These are phyloP conservation scores for Paramecium pentaurelia DNA, from an alignment of 73 alveolate species.

Conservation along the genomic window DNA sequence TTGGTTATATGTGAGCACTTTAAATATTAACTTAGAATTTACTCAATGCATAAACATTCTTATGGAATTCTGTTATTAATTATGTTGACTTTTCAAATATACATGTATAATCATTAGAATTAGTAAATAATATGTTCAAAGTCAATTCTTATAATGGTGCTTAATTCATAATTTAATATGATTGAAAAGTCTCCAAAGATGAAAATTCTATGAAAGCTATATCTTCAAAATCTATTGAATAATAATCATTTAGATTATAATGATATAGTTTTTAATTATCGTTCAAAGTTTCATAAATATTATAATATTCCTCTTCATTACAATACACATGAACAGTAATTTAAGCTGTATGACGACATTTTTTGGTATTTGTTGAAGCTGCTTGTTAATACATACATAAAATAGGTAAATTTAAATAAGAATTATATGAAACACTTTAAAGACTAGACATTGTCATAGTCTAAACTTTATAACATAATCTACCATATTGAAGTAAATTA, in stretches of 20 bases:
- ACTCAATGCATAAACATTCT: background rate
- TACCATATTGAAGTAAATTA: background rate
- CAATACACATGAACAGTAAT: background rate
- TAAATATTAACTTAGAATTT: background rate
- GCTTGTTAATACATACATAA: background rate
- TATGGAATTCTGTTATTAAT: background rate
- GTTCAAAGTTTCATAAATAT: background rate
- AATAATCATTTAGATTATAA: background rate
- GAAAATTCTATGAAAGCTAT: background rate
- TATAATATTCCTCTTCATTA: background rate
- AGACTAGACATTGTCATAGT: background rate
- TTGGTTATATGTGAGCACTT: background rate
- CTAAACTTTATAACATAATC: background rate
- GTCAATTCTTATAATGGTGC: background rate
- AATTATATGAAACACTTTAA: background rate
- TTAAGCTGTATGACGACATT: background rate
- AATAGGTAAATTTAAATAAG: background rate
- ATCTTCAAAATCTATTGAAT: background rate
- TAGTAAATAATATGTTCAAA: background rate
- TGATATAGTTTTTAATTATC: background rate
- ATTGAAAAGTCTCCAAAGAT: background rate
- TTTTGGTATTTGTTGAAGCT: background rate
- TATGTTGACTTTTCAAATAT: background rate
- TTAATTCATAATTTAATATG: background rate
- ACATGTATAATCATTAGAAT: background rate